Evolutionary conservation across 345 rosid genomes (phyloP).

Genomic region (Cardamine chenopodiifolia): DNA sequence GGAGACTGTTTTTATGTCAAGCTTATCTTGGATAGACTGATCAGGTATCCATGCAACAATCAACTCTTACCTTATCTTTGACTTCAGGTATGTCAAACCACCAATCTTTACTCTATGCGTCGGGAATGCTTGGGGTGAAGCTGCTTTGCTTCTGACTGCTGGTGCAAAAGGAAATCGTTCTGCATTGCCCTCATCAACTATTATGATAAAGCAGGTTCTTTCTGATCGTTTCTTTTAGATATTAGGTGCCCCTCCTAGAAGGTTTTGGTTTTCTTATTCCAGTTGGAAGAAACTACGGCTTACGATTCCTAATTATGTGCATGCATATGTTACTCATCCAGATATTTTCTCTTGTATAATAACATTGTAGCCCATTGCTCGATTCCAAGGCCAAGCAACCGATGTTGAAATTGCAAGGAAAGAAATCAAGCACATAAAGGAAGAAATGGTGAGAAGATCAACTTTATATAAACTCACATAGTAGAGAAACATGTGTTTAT

Average conservation of each 20-base stretch:
- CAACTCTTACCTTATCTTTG: conserved; percentile 19
- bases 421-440: conserved; percentile 72
- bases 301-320: conserved; percentile 5
- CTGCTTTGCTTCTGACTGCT: conserved; percentile 67
- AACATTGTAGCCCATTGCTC: conserved; percentile 77
- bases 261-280: conserved; percentile 6
- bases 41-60: conserved; percentile 1
- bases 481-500: conserved; percentile 10
- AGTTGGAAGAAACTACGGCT: conserved; percentile 1
- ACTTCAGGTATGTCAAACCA: conserved; percentile 68
- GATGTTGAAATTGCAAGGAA: conserved; percentile 76
- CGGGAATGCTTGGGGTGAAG: conserved; percentile 99
- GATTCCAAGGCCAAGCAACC: conserved; percentile 96
- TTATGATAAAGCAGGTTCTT: conserved; percentile 50
- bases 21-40: conserved; percentile 9
- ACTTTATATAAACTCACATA: conserved; percentile 21
- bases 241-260: background rate
- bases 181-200: conserved; percentile 49
- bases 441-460: conserved; percentile 66
- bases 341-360: conserved; percentile 10
- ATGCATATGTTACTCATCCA: conserved; percentile 21
- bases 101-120: conserved; percentile 96
- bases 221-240: conserved; percentile 14
- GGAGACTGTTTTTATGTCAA: background rate
- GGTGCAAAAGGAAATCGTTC: conserved; percentile 51